Evolutionary conservation across 2,329 filamentous ascomycete species (phyloP).

Genomic region (Pseudocercospora ulei): DNA sequence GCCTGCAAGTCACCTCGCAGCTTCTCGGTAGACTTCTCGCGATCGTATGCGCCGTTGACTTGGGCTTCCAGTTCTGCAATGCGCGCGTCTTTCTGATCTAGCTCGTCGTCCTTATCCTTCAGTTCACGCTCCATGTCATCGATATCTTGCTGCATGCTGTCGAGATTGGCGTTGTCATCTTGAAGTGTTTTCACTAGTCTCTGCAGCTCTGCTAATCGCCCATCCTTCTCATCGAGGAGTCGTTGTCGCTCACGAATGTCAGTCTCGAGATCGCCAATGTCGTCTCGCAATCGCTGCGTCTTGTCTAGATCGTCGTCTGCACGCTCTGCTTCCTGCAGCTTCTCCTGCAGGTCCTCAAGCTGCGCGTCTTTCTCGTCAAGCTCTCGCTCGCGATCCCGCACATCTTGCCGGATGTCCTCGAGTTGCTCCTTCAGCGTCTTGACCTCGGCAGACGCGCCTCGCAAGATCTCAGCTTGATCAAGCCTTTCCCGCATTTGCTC

Average conservation of each 20-base stretch:
- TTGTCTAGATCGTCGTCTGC: conserved; percentile 31
- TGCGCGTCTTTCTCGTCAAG: conserved; percentile 42
- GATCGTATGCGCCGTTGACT: conserved; percentile 29
- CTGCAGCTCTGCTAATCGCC: conserved; percentile 43
- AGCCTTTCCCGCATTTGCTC: conserved; percentile 38
- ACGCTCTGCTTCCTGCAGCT: conserved; percentile 29
- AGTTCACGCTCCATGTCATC: conserved; percentile 44
- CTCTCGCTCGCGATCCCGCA: conserved; percentile 43
- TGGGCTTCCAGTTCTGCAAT: conserved; percentile 32
- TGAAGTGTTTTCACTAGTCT: conserved; percentile 35
- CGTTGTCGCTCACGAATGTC: conserved; percentile 44
- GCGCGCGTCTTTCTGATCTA: conserved; percentile 29
- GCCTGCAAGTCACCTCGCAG: conserved; percentile 32
- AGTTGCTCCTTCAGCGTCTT: conserved; percentile 42
- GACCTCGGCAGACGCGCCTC: conserved; percentile 28
- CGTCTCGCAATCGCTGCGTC: conserved; percentile 38
- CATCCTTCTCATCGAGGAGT: conserved; percentile 36
- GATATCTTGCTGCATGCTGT: conserved; percentile 52
- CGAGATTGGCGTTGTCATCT: conserved; percentile 42
- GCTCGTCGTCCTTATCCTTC: conserved; percentile 40
- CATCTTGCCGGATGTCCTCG: conserved; percentile 42
- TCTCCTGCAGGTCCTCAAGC: conserved; percentile 42
- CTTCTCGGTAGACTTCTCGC: conserved; percentile 35
- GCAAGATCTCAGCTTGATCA: conserved; percentile 34
- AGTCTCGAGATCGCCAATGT: conserved; percentile 43